These are phyloP conservation scores for Boeremia lycopersici DNA, from an alignment of 2,329 filamentous ascomycete genomes.

Conservation along the genomic window DNA sequence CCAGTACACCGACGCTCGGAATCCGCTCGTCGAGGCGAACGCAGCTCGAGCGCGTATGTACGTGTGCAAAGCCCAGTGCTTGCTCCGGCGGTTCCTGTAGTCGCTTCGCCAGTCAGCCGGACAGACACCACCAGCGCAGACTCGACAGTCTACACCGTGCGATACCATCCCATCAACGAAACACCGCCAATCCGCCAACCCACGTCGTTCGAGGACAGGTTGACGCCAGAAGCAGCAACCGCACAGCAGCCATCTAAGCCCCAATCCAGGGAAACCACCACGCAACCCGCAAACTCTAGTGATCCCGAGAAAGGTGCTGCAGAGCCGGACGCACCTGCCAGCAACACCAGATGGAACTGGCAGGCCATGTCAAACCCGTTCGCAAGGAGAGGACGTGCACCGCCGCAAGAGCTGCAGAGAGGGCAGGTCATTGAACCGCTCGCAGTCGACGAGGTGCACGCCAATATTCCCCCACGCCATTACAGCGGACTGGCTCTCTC, in stretches of 20 bases:
- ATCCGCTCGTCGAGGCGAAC: conserved; percentile 28
- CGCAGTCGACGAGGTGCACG: conserved; percentile 41
- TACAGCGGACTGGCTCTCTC: conserved; percentile 53
- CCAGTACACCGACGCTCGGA: conserved; percentile 37
- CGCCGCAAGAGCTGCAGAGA: conserved; percentile 64
- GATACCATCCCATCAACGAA: conserved; percentile 63
- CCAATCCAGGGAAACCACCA: conserved; percentile 3
- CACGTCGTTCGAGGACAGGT: conserved; percentile 24
- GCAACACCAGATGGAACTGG: conserved; percentile 52
- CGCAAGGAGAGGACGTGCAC: conserved; percentile 61
- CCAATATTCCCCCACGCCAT: conserved; percentile 49
- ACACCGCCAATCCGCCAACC: conserved; percentile 30
- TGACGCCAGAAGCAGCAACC: conserved; percentile 13
- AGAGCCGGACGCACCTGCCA: conserved; percentile 15
- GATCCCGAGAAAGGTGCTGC: conserved; percentile 39
- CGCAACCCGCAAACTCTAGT: conserved; percentile 22
- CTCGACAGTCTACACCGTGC: conserved; percentile 68
- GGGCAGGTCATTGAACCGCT: conserved; percentile 58
- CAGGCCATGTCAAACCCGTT: conserved; percentile 62
- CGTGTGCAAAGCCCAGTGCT: conserved; percentile 47
- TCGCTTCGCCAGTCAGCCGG: conserved; percentile 63
- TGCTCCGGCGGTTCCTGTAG: conserved; percentile 51
- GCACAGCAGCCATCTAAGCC: not conserved
- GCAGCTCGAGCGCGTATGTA: conserved; percentile 36
- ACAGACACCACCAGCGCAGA: conserved; percentile 66